Evolutionary conservation across 1,139 yeast species (phyloP), one percentile per base, ranked within the genome.

Genomic region (Hemisphaericaspora subhashii): DNA sequence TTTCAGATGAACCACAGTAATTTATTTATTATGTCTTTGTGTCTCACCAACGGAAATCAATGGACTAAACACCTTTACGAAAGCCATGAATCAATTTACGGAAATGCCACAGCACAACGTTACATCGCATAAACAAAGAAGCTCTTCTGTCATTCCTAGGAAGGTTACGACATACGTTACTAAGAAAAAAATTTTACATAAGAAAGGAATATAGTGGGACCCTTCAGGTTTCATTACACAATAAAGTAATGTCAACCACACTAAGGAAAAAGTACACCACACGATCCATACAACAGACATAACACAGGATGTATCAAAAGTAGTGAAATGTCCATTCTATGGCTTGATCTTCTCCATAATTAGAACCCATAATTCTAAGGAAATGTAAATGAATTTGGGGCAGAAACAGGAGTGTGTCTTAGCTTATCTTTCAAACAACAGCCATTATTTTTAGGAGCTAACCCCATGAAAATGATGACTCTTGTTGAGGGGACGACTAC

Each of bases 321-420:
- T 55, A 52, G 57, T 49, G 43, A 45, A 38, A 29, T 44, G 47
- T 44, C 42, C 63, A 58, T 61, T 54, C 50, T 45, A 58, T 60
- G 67, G 85, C 85, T 78, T 77, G 43, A 44, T 81, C 79, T 81
- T 67, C 86, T 81, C 87, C 86, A 64, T 72, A 54, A 78, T 48
- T 62, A 81, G 84, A 76, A 79, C 85, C 84, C 81, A 68, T 54
- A 45, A 66, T 63, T 68, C 81, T 68, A 78, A 64, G 55, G 75
- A 50, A 53, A 57, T 45, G 42, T 32, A 53, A 53, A 62, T 69
- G 80, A 76, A 71, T 51, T 56, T 71, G 83, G 72, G 85, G 86
- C 87, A 81, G 87, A 81, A 81, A 74, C 72, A 72, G 86, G 86
- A 80, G 86, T 29, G 14, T 29, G 5, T 5, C 13, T 15, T 15